Base-by-base conservation (phyloP, 2,329 filamentous ascomycete genomes). In the Fusarium veterinarium region DNA sequence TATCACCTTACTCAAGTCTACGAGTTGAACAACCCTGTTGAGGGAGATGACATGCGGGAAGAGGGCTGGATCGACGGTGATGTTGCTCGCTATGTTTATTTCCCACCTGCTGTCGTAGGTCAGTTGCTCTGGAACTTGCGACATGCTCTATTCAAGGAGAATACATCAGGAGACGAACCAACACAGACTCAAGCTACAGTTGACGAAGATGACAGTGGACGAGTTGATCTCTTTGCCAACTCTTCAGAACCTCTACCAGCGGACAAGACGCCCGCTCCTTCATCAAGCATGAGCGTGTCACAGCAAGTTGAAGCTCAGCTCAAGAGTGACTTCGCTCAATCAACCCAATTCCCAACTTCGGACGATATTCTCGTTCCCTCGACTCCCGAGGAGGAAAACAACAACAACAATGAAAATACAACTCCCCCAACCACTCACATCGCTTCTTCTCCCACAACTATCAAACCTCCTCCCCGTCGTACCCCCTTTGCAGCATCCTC, bases 21-120 rank as follows among this genome's bases (percentile, higher is more conserved):
- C 75, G 85, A 90, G 78, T 84, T 92, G 31, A 91, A 91, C 74
- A 86, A 91, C 76, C 87, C 90, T 0, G 82, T 90, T 4, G 80
- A 84, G 1, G 80, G 89, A 4, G 80, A 83, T 1, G 82, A 86
- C 58, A 88, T 91, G 82, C 84, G 84, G 48, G 81, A 83, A 45
- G 86, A 88, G 42, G 89, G 87, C 1, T 90, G 89, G 87, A 76
- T 90, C 1, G 81, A 84, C 9, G 80, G 81, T 3, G 79, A 84
- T 4, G 85, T 90, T n/a, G 81, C 83, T 31, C 86, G 85, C 55
- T 90, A 87, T 66, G 79, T 80, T 6, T 90, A 87, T 71, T 79
- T 91, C 2, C 87, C 86, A 4, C 90, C 89, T 4, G 88, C 87
- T 4, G 84, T 90, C 3, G 84, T 89, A 1, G 88, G 88, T 10